These are phyloP conservation scores for Candida pseudofarinosa DNA, from an alignment of 805 yeast genomes.

Conservation along the genomic window DNA sequence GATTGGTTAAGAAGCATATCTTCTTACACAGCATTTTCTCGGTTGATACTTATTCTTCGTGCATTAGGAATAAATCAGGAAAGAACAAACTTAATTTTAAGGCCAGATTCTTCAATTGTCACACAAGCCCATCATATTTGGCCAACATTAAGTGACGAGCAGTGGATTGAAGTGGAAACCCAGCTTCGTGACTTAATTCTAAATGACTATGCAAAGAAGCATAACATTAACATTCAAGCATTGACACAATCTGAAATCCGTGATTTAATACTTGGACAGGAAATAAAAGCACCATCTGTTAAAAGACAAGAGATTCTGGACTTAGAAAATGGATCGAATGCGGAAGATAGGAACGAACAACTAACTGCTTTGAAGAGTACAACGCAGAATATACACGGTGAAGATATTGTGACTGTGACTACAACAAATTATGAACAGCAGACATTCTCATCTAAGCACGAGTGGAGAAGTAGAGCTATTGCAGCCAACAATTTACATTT, in stretches of 20 bases:
- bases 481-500: slow-evolving; percentile 68
- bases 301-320: slow-evolving; percentile 82
- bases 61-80: slow-evolving; percentile 78
- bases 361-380: slow-evolving; percentile 76
- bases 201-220: slow-evolving; percentile 77
- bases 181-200: slow-evolving; percentile 85
- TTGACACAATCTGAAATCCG: slow-evolving; percentile 91
- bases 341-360: slow-evolving; percentile 45
- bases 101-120: slow-evolving; percentile 66
- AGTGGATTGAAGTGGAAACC: slow-evolving; percentile 88
- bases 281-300: slow-evolving; percentile 83
- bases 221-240: slow-evolving; percentile 80
- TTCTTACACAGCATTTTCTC: slow-evolving; percentile 89
- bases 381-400: slow-evolving; percentile 91
- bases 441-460: slow-evolving; percentile 76
- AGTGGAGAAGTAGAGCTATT: slow-evolving; percentile 88
- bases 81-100: slow-evolving; percentile 65
- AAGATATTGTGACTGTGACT: slow-evolving; percentile 90
- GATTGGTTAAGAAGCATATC: slow-evolving; percentile 87
- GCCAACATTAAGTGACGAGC: slow-evolving; percentile 87
- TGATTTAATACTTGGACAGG: slow-evolving; percentile 92
- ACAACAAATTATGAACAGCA: slow-evolving; percentile 85
- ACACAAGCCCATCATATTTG: slow-evolving; percentile 83
- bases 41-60: slow-evolving; percentile 77
- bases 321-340: slow-evolving; percentile 49